Evolutionary conservation across 2,329 filamentous ascomycete genomes (phyloP).

Genomic region (Thelonectria discophora): DNA sequence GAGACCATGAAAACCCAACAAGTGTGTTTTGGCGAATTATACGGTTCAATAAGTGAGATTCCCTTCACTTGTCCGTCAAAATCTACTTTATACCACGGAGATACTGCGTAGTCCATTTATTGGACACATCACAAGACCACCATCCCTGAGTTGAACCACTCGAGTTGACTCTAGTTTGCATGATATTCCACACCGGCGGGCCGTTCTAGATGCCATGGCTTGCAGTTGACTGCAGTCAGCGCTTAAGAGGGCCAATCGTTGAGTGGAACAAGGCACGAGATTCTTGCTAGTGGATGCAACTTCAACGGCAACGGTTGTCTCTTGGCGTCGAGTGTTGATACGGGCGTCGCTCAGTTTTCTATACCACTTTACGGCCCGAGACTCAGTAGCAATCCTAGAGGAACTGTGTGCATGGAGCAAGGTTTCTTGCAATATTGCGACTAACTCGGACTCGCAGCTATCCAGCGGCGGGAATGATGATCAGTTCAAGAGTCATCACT

Average conservation of each 20-base stretch:
- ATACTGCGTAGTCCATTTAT: constrained; percentile 2
- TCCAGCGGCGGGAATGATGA: neutral
- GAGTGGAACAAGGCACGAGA: neutral
- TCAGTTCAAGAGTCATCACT: neutral
- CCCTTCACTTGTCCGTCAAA: neutral
- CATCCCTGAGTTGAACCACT: constrained; percentile 10
- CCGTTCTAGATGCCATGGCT: constrained; percentile 10
- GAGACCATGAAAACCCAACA: neutral
- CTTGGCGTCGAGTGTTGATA: neutral
- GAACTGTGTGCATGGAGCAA: neutral
- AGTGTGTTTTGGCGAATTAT: neutral
- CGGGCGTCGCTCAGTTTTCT: neutral
- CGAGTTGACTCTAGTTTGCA: constrained; percentile 4
- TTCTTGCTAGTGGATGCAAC: constrained; percentile 5
- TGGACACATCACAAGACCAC: constrained; percentile 12
- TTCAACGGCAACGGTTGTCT: neutral
- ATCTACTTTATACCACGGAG: no score
- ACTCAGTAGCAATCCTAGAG: neutral
- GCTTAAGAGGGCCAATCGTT: constrained; percentile 12
- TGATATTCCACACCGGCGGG: constrained; percentile 7
- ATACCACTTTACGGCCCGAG: neutral
- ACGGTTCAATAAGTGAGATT: neutral
- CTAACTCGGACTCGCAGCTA: neutral
- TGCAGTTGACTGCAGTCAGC: constrained; percentile 12
- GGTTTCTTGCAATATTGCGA: neutral